Evolutionary conservation across 306 rosid species (phyloP), one percentile per base, ranked within the genome.

Genomic region (Cicer judaicum): DNA sequence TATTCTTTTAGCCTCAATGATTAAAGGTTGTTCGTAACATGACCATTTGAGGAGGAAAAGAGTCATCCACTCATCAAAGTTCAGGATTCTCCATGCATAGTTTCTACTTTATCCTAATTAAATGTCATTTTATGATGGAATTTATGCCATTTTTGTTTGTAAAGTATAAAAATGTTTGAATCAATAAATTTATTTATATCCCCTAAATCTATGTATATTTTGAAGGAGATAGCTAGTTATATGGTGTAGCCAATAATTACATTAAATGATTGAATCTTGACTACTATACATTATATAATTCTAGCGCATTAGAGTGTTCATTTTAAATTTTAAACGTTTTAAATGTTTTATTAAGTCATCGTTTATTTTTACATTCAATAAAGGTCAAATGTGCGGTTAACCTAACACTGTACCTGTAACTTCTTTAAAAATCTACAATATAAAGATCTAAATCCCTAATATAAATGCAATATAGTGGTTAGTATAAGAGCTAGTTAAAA

Each of bases 1-100:
- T 55, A 29, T 67, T 57, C 50, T 40, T 62, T 68, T 42, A 29
- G 80, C 16, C 50, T 68, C 60, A 57, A 80, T 80, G 19, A 80
- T 73, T 79, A 53, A 65, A 36, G 70, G 44, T 55, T 19, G 29
- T 29, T 15, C 36, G 60, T 29, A 55, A 47, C 67, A 41, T 50
- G 56, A 7, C 63, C 65, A 59, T 34, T 72, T 38, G 38, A 73
- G 18, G 42, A 65, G 78, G 68, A 60, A 72, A 65, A 69, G 75
- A 64, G 53, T 7, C 34, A 72, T 55, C 69, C 65, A 64, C 44
- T 7, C 34, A 64, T 64, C 69, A 56, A 64, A 41, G 53, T 73
- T 78, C 40, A 71, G 78, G 61, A 63, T 72, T 70, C 56, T 61
- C 65, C 9, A 19, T n/a, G 55, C 12, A 9, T 7, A 55, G 13